Base-by-base conservation (phyloP, 2,329 filamentous ascomycete genomes). In the Diplodia mutila region DNA sequence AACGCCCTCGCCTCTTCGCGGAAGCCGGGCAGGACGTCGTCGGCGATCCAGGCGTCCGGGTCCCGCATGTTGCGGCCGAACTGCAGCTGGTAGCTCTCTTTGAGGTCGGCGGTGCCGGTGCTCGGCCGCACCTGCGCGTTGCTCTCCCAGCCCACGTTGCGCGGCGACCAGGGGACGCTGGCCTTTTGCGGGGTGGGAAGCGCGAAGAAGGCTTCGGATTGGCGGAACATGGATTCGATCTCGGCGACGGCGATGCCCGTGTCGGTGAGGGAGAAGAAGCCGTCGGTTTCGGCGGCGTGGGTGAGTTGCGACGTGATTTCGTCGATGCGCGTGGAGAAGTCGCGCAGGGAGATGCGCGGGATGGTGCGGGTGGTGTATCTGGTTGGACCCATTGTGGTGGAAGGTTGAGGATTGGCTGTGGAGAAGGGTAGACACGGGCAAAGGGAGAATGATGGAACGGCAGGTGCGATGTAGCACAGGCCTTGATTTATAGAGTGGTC, bases 11-110 rank as follows among this genome's bases (percentile, higher is more conserved):
- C 78, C 1, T 73, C 74, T 0, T 73, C 68, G 52, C 80, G 77
- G 74, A 89, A 89, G 1, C 81, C 83, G 0, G 85, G 82, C 0
- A 87, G 74, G 1, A 78, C 70, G 0, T 74, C 70, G 8, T 87
- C 83, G 46, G 75, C 71, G 12, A 87, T 78, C 87, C 87, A 89
- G 68, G 79, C 76, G 53, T 80, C 81, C 5, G 61, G 51, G 27
- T 63, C 29, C 14, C 81, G 74, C 82, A 86, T 85, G 67, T 81
- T 82, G 61, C 79, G 78, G n/a, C 87, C 85, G 69, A 87, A 88
- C 72, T 89, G 87, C 75, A 89, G 78, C 74, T 89, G 87, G 72
- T 89, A 87, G 12, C 84, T 86, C 75, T 89, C 87, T 71, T 89
- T 89, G 61, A 81, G 82, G 74, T 90, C 87, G 1, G 84, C 80